phyloP scores from a whole-genome alignment of 139 green algal species.

The Bryopsis sp. region DNA sequence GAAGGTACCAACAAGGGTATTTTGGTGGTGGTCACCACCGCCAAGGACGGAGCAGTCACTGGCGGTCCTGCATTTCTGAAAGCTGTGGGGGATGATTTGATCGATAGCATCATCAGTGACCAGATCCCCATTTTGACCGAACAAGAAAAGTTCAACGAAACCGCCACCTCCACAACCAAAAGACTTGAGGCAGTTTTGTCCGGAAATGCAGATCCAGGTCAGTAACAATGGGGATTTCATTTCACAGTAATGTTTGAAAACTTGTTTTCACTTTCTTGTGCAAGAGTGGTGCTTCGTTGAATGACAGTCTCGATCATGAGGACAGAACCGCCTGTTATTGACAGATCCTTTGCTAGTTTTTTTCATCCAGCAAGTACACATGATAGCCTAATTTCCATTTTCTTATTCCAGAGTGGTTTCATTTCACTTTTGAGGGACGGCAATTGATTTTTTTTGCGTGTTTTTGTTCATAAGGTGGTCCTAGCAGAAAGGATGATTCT shows the following conservation, averaged over 20 bases:
- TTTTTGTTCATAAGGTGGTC: slow-evolving; percentile 10
- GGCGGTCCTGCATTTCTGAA: slow-evolving; percentile 74
- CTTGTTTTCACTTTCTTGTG: too few relatives aligned
- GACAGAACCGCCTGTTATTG: too few relatives aligned
- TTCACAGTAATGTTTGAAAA: too few relatives aligned
- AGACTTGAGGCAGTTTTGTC: slow-evolving; percentile 74
- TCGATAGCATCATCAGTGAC: slow-evolving; percentile 79
- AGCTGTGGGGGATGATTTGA: slow-evolving; percentile 83
- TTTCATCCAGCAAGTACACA: too few relatives aligned
- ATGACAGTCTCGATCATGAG: too few relatives aligned
- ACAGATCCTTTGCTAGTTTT: too few relatives aligned
- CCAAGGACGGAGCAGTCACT: slow-evolving; percentile 89
- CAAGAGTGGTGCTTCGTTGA: too few relatives aligned
- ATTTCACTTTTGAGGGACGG: not conserved
- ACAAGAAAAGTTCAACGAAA: slow-evolving; percentile 91
- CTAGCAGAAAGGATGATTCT: slow-evolving; percentile 36
- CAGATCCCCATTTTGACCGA: slow-evolving; percentile 93
- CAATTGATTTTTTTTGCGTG: not conserved
- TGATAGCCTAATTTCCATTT: too few relatives aligned
- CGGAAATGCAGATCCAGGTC: slow-evolving; percentile 61
- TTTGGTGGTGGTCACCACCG: slow-evolving; percentile 84
- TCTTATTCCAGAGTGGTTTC: too few relatives aligned
- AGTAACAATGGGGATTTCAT: too few relatives aligned
- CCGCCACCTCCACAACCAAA: slow-evolving; percentile 58
- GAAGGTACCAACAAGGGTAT: slow-evolving; percentile 80